Evolutionary conservation across 2,329 filamentous ascomycete genomes (phyloP).

Genomic region (Sporothrix pallida): DNA sequence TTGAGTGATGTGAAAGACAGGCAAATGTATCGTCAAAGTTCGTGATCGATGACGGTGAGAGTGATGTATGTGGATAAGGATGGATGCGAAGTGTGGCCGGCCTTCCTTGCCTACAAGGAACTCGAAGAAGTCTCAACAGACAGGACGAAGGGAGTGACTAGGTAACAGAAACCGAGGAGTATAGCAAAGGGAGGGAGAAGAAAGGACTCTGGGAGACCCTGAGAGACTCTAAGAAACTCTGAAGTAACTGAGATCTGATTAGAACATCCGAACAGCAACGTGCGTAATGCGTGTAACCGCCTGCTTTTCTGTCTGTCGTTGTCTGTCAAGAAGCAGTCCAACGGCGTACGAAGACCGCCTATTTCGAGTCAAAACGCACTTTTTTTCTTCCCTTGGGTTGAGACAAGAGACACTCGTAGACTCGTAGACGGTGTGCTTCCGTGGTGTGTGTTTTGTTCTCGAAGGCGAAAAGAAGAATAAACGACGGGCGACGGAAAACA

Average conservation of each 20-base stretch:
- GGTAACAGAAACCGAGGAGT: neutral
- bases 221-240: neutral
- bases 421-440: neutral
- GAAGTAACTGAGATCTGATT: conserved; percentile 4
- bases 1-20: neutral
- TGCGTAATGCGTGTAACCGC: conserved; percentile 34
- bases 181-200: neutral
- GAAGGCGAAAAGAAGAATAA: neutral
- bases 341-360: conserved; percentile 30
- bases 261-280: conserved; percentile 28
- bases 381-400: neutral
- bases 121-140: neutral
- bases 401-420: neutral
- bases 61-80: neutral
- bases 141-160: neutral
- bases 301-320: neutral
- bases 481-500: too few relatives aligned
- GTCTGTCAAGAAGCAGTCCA: conserved; percentile 33
- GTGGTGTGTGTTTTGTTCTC: neutral
- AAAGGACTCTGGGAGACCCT: neutral
- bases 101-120: neutral
- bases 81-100: neutral
- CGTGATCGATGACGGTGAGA: neutral
- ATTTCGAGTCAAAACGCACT: conserved; percentile 30
- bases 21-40: neutral